phyloP scores from a whole-genome alignment of 805 yeast species.

The Torulaspora maleeae region DNA sequence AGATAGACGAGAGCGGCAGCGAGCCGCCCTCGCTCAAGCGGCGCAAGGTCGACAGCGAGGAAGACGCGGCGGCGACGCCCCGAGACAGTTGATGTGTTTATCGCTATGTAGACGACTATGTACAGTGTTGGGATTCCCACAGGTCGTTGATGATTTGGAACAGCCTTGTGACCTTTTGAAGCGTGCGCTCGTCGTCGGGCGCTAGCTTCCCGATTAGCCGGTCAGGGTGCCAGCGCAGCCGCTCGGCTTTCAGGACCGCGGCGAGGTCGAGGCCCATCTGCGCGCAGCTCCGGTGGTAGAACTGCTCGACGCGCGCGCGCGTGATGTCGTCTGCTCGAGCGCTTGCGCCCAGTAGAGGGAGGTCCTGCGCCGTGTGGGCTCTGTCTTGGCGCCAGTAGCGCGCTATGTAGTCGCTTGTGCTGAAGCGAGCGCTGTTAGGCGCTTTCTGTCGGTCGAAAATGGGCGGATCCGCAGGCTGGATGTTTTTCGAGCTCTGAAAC shows the following conservation, averaged over 20 bases:
- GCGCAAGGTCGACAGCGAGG: constrained; percentile 17
- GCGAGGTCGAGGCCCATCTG: constrained; percentile 2
- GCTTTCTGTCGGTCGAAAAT: constrained; percentile 1
- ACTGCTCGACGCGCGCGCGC: constrained; percentile 5
- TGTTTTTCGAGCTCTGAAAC: not conserved
- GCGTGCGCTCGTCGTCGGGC: constrained; percentile 9
- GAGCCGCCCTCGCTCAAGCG: constrained; percentile 21
- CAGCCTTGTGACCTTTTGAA: constrained; percentile 36
- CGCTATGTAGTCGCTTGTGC: not conserved
- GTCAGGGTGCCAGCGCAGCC: constrained; percentile 72
- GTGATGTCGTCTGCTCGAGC: constrained; percentile 7
- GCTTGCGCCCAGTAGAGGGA: not conserved
- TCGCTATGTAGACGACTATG: constrained; percentile 4
- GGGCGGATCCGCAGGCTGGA: not conserved
- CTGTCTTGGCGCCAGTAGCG: not conserved
- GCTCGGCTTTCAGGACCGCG: constrained; percentile 41
- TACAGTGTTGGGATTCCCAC: constrained; percentile 30
- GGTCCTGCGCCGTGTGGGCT: not conserved
- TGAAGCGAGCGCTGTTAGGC: not conserved
- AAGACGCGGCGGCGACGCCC: constrained; percentile 28
- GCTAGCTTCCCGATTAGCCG: constrained; percentile 23
- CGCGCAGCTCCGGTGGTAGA: constrained; percentile 13
- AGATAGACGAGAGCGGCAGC: constrained; percentile 33
- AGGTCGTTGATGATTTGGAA: constrained; percentile 43
- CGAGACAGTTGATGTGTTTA: constrained; percentile 21